These are phyloP conservation scores for Rhodofomes roseus DNA, from an alignment of 1,284 basidiomycete species.

Conservation along the genomic window DNA sequence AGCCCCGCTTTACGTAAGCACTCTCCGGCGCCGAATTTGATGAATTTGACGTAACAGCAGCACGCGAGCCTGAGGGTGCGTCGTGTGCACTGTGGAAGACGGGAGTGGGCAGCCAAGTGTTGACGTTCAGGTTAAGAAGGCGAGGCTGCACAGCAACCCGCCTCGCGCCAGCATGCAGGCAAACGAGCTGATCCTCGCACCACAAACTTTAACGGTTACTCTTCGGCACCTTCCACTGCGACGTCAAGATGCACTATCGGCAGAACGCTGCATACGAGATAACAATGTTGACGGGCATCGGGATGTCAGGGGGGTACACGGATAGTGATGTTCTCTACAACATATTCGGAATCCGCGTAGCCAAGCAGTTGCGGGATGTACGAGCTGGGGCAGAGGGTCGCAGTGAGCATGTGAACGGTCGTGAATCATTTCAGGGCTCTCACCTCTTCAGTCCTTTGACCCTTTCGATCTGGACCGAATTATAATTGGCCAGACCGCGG, in stretches of 20 bases:
- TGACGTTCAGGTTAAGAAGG: neutral
- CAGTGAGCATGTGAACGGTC: neutral
- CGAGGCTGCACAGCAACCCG: neutral
- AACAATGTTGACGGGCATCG: neutral
- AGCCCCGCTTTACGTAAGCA: conserved; percentile 11
- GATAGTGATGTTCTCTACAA: conserved; percentile 90
- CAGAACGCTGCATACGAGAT: neutral
- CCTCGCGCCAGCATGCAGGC: neutral
- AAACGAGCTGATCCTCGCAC: neutral
- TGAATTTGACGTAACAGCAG: neutral
- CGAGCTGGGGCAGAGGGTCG: conserved; percentile 50
- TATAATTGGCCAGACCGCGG: conserved; percentile 93
- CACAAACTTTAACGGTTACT: neutral
- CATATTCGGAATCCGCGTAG: conserved; percentile 94
- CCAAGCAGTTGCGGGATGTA: conserved; percentile 81
- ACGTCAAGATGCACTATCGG: neutral
- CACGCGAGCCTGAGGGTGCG: too few relatives aligned
- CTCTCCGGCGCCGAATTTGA: neutral
- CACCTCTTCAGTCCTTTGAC: conserved; percentile 92
- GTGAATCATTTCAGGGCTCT: neutral
- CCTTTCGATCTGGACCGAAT: conserved; percentile 85
- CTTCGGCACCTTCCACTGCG: neutral
- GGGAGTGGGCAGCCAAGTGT: neutral
- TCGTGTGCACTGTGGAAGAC: too few relatives aligned
- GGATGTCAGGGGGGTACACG: conserved; percentile 34